Conservation (phyloP, 805 yeast species). For the Metschnikowia colocasiae region DNA sequence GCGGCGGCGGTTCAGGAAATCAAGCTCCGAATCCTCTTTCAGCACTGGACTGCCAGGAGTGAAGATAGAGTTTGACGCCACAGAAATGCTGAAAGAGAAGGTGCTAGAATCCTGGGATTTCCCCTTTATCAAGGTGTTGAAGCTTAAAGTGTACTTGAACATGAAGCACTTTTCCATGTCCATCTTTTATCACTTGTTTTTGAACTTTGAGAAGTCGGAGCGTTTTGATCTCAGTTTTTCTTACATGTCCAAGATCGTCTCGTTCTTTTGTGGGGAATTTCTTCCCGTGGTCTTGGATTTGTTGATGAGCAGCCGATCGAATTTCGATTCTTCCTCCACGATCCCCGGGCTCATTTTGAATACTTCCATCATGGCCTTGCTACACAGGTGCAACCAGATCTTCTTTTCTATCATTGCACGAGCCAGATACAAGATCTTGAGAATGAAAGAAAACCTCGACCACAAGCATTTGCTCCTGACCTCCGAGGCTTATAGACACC, state of each 20-base stretch:
- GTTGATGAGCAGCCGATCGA: constrained; percentile 26
- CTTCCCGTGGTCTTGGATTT: constrained; percentile 30
- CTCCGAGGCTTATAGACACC: constrained; percentile 19
- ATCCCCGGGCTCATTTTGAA: constrained; percentile 38
- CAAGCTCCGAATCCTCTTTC: neutral
- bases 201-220: constrained; percentile 35
- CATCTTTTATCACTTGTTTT: constrained; percentile 31
- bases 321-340: constrained; percentile 38
- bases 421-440: constrained; percentile 22
- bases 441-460: constrained; percentile 18
- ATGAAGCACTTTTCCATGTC: constrained; percentile 27
- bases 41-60: constrained; percentile 4
- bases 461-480: constrained; percentile 21
- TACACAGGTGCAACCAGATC: constrained; percentile 36
- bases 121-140: constrained; percentile 16
- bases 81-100: constrained; percentile 3
- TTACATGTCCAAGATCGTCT: constrained; percentile 29
- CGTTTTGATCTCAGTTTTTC: constrained; percentile 30
- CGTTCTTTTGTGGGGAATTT: constrained; percentile 27
- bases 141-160: constrained; percentile 27
- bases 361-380: constrained; percentile 30
- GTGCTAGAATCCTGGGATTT: neutral
- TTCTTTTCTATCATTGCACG: constrained; percentile 24
- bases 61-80: constrained; percentile 1
- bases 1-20: neutral